Conservation (phyloP, 2,329 filamentous ascomycete genomes). For the Aspergillus arachidicola region DNA sequence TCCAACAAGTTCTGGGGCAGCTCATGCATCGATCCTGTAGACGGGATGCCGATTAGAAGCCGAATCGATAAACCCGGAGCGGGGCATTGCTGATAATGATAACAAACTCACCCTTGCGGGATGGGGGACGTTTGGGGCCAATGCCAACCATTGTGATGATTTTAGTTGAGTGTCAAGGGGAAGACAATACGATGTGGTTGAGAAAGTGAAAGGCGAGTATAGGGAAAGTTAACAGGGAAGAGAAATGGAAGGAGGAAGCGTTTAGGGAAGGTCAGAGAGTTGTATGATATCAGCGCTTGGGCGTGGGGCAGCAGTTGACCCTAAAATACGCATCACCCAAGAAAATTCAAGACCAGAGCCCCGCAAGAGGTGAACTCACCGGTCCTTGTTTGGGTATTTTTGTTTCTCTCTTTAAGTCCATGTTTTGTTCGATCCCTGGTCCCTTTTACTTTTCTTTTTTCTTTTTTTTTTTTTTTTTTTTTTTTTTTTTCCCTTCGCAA, state of each 20-base stretch:
- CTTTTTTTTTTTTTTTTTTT: background rate
- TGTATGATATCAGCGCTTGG: constrained; percentile 3
- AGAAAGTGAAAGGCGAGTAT: background rate
- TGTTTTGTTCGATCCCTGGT: background rate
- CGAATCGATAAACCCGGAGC: constrained; percentile 12
- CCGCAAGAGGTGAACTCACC: constrained; percentile 9
- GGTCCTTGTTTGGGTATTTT: constrained; percentile 13
- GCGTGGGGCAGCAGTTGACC: constrained; percentile 13
- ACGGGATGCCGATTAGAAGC: constrained; percentile 5
- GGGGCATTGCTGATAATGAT: constrained; percentile 8
- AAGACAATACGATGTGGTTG: constrained; percentile 5
- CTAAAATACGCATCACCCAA: constrained; percentile 10
- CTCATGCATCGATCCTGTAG: constrained; percentile 82
- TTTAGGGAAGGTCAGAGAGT: background rate
- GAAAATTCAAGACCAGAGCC: constrained; percentile 6
- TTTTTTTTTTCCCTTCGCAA: background rate
- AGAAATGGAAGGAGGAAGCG: constrained; percentile 8
- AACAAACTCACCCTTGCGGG: constrained; percentile 70
- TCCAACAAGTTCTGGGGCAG: constrained; percentile 79
- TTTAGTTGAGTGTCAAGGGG: background rate
- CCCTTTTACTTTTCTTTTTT: background rate
- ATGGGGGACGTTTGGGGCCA: constrained; percentile 65
- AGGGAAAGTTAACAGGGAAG: constrained; percentile 8
- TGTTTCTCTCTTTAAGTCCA: too few species aligned
- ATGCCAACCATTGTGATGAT: constrained; percentile 62